Evolutionary conservation across 371 early-diverging fungal species (phyloP).

Genomic region (Gilbertella persicaria): DNA sequence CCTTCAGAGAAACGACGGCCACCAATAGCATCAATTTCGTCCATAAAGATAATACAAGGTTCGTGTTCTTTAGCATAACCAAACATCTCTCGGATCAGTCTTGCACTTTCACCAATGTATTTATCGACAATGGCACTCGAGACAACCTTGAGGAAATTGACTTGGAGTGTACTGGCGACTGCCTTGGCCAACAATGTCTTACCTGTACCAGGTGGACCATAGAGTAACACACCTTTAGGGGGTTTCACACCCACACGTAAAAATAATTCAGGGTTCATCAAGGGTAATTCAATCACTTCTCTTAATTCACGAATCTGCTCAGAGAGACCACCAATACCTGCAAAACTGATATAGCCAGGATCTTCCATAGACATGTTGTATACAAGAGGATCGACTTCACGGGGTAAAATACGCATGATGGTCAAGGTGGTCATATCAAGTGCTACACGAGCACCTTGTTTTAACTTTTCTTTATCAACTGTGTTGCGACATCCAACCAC

Average conservation of each 20-base stretch:
- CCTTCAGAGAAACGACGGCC: slow-evolving; percentile 99
- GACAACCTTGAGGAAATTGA: slow-evolving; percentile 97
- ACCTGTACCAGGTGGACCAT: slow-evolving; percentile 98
- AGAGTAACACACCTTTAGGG: slow-evolving; percentile 98
- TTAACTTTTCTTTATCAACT: slow-evolving; percentile 91
- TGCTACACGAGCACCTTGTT: slow-evolving; percentile 96
- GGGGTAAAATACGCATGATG: slow-evolving; percentile 97
- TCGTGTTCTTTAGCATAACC: slow-evolving; percentile 98
- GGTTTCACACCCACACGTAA: slow-evolving; percentile 98
- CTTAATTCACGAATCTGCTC: slow-evolving; percentile 99
- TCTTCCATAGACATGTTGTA: slow-evolving; percentile 99
- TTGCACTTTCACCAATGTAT: slow-evolving; percentile 98
- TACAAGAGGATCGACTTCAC: slow-evolving; percentile 99
- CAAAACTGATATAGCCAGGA: slow-evolving; percentile 95
- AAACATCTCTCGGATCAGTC: slow-evolving; percentile 99
- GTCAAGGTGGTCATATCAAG: slow-evolving; percentile 99
- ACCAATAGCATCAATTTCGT: slow-evolving; percentile 99
- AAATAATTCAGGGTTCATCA: slow-evolving; percentile 99
- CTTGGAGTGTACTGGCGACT: slow-evolving; percentile 96
- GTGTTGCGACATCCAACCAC: slow-evolving; percentile 98
- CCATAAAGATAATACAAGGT: slow-evolving; percentile 99
- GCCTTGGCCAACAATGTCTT: slow-evolving; percentile 94
- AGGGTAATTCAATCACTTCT: slow-evolving; percentile 98
- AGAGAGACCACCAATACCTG: slow-evolving; percentile 96
- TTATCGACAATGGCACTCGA: slow-evolving; percentile 99